phyloP scores from a whole-genome alignment of 371 early-diverging fungal genomes.

The Circinella umbellata region DNA sequence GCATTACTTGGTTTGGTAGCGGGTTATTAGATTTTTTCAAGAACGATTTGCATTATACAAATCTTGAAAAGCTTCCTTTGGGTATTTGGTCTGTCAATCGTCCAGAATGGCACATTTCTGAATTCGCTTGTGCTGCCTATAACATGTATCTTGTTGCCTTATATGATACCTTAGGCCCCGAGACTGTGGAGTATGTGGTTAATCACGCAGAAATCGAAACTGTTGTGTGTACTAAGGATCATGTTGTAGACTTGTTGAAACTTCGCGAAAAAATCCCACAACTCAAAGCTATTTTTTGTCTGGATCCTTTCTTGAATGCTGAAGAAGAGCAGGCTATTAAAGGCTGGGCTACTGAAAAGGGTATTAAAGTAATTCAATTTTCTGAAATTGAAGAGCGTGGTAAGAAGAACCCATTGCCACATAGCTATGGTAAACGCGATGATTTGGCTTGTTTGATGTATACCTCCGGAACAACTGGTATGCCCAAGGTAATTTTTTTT shows the following conservation, averaged over 20 bases:
- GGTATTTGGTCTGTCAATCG: constrained; percentile 86
- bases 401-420: constrained; percentile 36
- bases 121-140: constrained; percentile 62
- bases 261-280: constrained; percentile 54
- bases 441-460: constrained; percentile 92
- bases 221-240: constrained; percentile 74
- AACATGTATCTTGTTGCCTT: constrained; percentile 85
- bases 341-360: constrained; percentile 56
- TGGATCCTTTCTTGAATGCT: constrained; percentile 64
- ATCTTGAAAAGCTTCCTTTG: constrained; percentile 44
- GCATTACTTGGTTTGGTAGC: constrained; percentile 75
- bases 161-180: constrained; percentile 95
- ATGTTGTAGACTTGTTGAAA: constrained; percentile 66
- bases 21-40: constrained; percentile 59
- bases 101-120: constrained; percentile 92
- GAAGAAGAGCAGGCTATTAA: constrained; percentile 35
- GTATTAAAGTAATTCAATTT: constrained; percentile 56
- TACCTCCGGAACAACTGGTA: constrained; percentile 91
- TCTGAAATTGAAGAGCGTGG: constrained; percentile 66
- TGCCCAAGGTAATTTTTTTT: constrained; percentile 51
- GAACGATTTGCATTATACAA: constrained; percentile 38
- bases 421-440: constrained; percentile 47
- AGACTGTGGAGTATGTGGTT: constrained; percentile 70
- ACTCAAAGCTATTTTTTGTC: constrained; percentile 78
- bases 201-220: constrained; percentile 77